Base-by-base conservation (phyloP, 306 rosid genomes). In the Carpinus fangiana region DNA sequence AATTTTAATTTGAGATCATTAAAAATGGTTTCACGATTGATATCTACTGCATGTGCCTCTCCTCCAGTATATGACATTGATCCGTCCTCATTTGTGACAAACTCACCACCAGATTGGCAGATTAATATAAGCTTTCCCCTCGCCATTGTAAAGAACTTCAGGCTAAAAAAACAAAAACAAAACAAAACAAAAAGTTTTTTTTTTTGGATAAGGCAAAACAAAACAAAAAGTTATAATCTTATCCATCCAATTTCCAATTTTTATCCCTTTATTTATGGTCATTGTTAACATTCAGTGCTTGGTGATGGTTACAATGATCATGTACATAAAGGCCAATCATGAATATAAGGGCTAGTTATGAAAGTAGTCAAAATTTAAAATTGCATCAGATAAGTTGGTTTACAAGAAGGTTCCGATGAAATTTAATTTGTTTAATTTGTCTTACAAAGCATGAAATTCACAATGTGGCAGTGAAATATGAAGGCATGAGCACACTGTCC, bases 71-170 rank as follows among this genome's bases (percentile, higher is more conserved):
- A 88, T 8, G 82, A 84, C 88, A 86, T 77, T 17, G 90, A 77
- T 72, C 90, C 92, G 66, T 89, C 87, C 12, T 84, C 90, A 73
- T 78, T 84, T 74, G 76, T 69, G 12, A 69, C 38, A 16, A 89
- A 84, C 54, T 84, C 79, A 20, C 92, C 88, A 64, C 86, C 75
- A 51, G 80, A 84, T 53, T 89, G 92, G 78, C 90, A 86, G 75
- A 89, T 89, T 53, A 89, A 72, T 74, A 89, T 88, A 53, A 88
- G 88, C 86, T 88, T 88, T 53, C 84, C 79, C 85, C 79, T 86
- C 65, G 47, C 86, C 92, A 88, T 86, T 70, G 61, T 77, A 51
- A 45, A 41, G 67, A 73, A 43, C 89, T 79, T 56, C 79, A 82
- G n/a, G 46, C 48, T 12, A 38, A 78, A 57, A 48, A 48, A 8